Percentiles rank a stretch among this genome's conserved stretches.
Conservation (phyloP, 768 basidiomycete genomes). For the Podaxis rugospora region DNA sequence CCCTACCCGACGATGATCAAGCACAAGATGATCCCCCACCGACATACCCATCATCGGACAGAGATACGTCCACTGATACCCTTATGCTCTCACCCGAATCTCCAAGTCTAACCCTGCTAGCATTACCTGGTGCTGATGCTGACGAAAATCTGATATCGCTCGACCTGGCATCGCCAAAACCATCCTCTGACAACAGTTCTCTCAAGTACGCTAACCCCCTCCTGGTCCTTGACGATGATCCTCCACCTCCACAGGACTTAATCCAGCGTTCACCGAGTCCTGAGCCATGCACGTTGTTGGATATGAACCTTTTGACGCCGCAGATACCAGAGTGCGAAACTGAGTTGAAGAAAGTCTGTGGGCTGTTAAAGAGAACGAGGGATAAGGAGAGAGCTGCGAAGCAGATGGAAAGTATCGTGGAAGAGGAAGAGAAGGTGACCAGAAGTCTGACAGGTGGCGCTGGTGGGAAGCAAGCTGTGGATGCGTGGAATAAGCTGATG, state of each 20-base stretch:
- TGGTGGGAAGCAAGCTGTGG: neutral
- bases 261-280: constrained; percentile 6
- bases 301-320: constrained; percentile 21
- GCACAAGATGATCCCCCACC: neutral
- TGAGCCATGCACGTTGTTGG: constrained; percentile 3
- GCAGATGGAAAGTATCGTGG: constrained; percentile 17
- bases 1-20: constrained; percentile 2
- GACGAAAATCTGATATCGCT: constrained; percentile 27
- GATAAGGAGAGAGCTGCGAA: constrained; percentile 19
- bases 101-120: constrained; percentile 20
- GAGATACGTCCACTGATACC: constrained; percentile 2
- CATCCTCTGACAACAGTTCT: constrained; percentile 18
- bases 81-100: constrained; percentile 15
- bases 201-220: constrained; percentile 11
- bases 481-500: constrained; percentile 2
- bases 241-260: constrained; percentile 9
- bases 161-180: constrained; percentile 21
- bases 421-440: constrained; percentile 28
- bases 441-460: constrained; percentile 1
- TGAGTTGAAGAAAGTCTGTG: constrained; percentile 35
- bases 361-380: constrained; percentile 30
- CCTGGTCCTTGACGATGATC: constrained; percentile 40
- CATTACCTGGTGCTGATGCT: constrained; percentile 30
- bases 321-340: constrained; percentile 33
- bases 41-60: neutral